Evolutionary conservation across 75 land plant genomes (phyloP).

Genomic region (Chamaecyparis obtusa): DNA sequence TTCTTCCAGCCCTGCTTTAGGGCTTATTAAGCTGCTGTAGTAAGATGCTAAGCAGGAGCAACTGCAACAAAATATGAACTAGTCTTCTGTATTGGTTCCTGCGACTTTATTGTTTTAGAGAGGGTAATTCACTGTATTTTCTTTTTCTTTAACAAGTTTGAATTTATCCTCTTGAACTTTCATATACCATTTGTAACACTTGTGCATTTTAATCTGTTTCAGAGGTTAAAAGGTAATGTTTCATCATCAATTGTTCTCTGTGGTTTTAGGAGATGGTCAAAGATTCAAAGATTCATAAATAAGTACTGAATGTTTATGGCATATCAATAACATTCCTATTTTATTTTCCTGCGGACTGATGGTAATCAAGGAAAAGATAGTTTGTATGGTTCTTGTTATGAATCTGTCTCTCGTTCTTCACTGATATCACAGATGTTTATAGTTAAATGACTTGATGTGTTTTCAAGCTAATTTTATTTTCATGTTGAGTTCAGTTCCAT

Average conservation of each 20-base stretch:
- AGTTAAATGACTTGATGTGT: background rate
- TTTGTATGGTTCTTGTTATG: background rate
- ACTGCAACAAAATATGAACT: background rate
- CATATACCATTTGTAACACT: no score
- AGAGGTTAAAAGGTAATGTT: background rate
- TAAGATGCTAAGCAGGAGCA: background rate
- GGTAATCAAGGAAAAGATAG: background rate
- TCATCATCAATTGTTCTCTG: background rate
- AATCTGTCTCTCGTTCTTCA: background rate
- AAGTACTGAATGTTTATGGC: background rate
- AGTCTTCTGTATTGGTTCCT: background rate
- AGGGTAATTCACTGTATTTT: background rate
- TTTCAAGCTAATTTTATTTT: conserved; percentile 3
- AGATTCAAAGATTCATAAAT: background rate
- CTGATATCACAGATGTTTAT: background rate
- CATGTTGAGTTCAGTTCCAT: conserved; percentile 36
- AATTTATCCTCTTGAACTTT: background rate
- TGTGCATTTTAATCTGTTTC: background rate
- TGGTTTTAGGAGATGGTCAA: background rate
- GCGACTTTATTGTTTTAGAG: background rate
- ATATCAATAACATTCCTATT: background rate
- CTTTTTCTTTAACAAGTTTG: background rate
- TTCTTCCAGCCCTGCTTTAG: background rate
- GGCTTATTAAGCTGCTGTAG: background rate
- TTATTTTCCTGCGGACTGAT: background rate